phyloP scores from a whole-genome alignment of 805 yeast genomes.

The Saccharomycopsis vini region DNA sequence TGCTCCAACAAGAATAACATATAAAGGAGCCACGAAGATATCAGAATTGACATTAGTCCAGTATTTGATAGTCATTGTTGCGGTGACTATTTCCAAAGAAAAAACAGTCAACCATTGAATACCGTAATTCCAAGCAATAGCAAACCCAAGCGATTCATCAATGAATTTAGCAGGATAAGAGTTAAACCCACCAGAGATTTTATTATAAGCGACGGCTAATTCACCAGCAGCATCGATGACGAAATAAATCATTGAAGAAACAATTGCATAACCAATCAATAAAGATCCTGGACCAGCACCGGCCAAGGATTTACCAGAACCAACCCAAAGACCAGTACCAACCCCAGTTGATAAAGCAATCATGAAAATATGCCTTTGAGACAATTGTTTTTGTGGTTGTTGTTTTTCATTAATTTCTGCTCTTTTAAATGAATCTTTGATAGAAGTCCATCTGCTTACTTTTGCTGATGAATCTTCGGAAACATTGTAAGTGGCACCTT shows the following conservation, averaged over 20 bases:
- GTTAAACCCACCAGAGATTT: conserved; percentile 55
- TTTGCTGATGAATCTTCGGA: not conserved
- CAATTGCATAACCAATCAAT: conserved; percentile 47
- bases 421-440: conserved; percentile 17
- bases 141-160: conserved; percentile 50
- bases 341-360: conserved; percentile 81
- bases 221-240: conserved; percentile 62
- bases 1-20: conserved; percentile 35
- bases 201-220: conserved; percentile 50
- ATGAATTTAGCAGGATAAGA: conserved; percentile 46
- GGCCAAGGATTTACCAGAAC: conserved; percentile 40
- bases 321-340: conserved; percentile 66
- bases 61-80: conserved; percentile 49
- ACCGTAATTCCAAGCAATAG: conserved; percentile 55
- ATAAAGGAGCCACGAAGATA: conserved; percentile 48
- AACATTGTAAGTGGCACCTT: not conserved
- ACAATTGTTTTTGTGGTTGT: conserved; percentile 27
- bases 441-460: conserved; percentile 11
- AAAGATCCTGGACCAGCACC: conserved; percentile 41
- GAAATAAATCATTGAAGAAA: conserved; percentile 49
- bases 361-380: conserved; percentile 50
- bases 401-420: conserved; percentile 6
- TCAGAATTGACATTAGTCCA: conserved; percentile 53
- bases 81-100: conserved; percentile 58
- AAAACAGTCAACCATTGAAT: conserved; percentile 56